A percentile compares a stretch with the other conserved stretches of the same genome.
phyloP scores from a whole-genome alignment of 108 stramenopile genomes.

The Seminavis robusta region DNA sequence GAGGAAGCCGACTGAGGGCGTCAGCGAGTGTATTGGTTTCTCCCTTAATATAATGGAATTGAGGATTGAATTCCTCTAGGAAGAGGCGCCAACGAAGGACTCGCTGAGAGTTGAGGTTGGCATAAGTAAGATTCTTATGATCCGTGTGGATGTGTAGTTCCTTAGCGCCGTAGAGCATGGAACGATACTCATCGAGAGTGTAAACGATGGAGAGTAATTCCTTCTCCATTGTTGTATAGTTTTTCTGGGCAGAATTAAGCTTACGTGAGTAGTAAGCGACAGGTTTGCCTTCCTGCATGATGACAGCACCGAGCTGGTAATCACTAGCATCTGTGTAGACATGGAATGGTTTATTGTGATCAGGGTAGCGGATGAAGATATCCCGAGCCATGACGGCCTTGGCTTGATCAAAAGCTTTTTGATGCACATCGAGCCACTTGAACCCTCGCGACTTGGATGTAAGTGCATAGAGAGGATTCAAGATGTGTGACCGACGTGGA shows the following conservation, averaged over 20 bases:
- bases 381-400: conserved; percentile 30
- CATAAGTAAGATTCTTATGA: conserved; percentile 32
- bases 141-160: conserved; percentile 31
- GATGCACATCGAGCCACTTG: background rate
- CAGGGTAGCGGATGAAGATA: conserved; percentile 15
- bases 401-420: conserved; percentile 36
- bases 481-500: conserved; percentile 35
- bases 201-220: conserved; percentile 40
- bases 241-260: conserved; percentile 25
- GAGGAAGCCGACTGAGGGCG: conserved; percentile 5
- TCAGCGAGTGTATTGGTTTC: conserved; percentile 21
- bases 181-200: conserved; percentile 33
- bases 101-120: conserved; percentile 30
- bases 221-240: conserved; percentile 32
- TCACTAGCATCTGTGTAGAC: conserved; percentile 42
- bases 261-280: conserved; percentile 31
- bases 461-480: conserved; percentile 31
- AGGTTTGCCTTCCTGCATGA: conserved; percentile 30
- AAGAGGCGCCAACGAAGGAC: conserved; percentile 33
- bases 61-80: conserved; percentile 28
- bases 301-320: conserved; percentile 27
- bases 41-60: conserved; percentile 12
- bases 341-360: conserved; percentile 31
- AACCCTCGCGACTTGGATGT: background rate
- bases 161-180: conserved; percentile 12